These are phyloP conservation scores for Populus nigra DNA, from an alignment of 345 rosid species.

Conservation along the genomic window DNA sequence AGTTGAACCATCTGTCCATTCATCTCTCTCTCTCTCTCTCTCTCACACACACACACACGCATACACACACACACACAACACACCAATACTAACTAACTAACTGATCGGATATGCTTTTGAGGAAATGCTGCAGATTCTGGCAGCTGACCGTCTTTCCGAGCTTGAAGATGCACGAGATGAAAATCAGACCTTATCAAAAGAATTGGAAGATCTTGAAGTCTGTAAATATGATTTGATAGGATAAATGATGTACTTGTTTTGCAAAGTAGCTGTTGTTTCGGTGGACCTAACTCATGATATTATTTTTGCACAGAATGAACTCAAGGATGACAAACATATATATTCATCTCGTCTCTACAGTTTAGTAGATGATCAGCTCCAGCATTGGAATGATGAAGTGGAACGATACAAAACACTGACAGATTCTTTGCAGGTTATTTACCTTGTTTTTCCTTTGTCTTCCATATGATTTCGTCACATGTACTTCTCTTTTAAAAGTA, in stretches of 20 bases:
- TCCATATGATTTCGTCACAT: conserved; percentile 15
- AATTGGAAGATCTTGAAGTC: conserved; percentile 79
- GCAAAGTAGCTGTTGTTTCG: conserved; percentile 4
- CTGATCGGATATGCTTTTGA: conserved; percentile 15
- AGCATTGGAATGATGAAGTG: conserved; percentile 70
- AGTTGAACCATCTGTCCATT: background rate
- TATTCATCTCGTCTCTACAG: conserved; percentile 59
- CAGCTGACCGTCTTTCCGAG: conserved; percentile 78
- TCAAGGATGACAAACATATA: conserved; percentile 78
- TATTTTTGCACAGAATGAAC: conserved; percentile 53
- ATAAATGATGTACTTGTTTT: conserved; percentile 10
- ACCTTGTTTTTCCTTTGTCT: conserved; percentile 19
- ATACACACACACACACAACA: background rate
- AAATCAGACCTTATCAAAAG: conserved; percentile 60
- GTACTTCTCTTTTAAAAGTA: conserved; percentile 26
- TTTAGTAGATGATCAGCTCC: conserved; percentile 75
- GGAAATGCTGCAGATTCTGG: conserved; percentile 57
- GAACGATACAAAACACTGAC: conserved; percentile 61
- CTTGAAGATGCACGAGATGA: conserved; percentile 70
- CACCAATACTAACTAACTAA: background rate
- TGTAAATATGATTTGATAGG: conserved; percentile 13
- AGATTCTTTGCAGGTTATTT: conserved; percentile 70
- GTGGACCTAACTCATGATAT: conserved; percentile 14
- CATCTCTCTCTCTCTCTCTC: conserved; percentile 2
- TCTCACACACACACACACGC: conserved; percentile 2